Evolutionary conservation across 2,329 filamentous ascomycete genomes (phyloP).

Genomic region (Xylaria sp.): DNA sequence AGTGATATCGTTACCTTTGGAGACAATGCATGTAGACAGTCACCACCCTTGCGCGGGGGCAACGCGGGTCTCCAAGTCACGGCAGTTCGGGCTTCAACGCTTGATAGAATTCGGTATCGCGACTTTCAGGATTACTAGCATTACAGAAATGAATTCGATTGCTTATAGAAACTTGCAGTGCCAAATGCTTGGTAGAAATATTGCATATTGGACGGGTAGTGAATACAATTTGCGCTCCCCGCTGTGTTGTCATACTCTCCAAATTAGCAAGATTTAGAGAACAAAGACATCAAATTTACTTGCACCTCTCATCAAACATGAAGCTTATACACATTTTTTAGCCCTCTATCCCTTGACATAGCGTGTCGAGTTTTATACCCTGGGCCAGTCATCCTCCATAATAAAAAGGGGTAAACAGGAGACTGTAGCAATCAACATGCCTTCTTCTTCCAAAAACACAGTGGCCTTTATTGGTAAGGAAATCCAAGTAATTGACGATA

Average conservation of each 20-base stretch:
- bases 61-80: slow-evolving; percentile 27
- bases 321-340: neutral
- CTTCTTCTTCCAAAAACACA: slow-evolving; percentile 41
- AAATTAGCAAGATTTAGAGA: neutral
- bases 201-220: neutral
- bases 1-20: neutral
- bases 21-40: neutral
- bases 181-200: neutral
- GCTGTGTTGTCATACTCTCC: neutral
- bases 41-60: slow-evolving; percentile 15
- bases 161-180: neutral
- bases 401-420: neutral
- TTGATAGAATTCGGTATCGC: neutral
- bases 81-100: slow-evolving; percentile 24
- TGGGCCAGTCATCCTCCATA: neutral
- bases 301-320: neutral
- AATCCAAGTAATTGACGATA: neutral
- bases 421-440: slow-evolving; percentile 24
- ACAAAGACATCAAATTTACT: neutral
- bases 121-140: neutral
- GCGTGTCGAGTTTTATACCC: neutral
- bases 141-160: neutral
- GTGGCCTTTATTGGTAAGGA: slow-evolving; percentile 48
- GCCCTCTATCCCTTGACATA: neutral
- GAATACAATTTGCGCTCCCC: neutral